Conservation (phyloP, 495 filamentous ascomycete species). For the Xylaria sp. region DNA sequence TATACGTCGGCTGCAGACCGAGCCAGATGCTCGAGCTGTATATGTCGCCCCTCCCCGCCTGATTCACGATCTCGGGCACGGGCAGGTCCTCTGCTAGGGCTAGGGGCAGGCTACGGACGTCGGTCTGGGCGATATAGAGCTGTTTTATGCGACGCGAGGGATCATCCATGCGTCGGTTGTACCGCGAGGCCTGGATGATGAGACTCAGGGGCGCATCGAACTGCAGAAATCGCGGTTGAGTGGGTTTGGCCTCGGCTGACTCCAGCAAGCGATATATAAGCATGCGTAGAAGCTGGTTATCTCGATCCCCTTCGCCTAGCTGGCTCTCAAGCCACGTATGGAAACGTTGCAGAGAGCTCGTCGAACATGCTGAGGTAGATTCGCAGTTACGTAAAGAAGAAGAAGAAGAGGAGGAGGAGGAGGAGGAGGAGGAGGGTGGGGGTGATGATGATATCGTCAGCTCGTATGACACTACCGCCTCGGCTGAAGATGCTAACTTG, state of each 20-base stretch:
- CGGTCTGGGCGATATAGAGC: conserved; percentile 86
- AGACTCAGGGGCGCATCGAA: conserved; percentile 49
- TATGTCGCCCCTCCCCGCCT: conserved; percentile 72
- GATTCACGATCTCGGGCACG: conserved; percentile 65
- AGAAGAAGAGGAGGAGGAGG: too few relatives aligned
- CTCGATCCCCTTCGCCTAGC: background rate
- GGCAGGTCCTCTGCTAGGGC: conserved; percentile 70
- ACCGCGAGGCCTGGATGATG: conserved; percentile 44
- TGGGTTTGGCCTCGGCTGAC: background rate
- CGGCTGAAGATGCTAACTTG: background rate
- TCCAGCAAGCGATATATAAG: conserved; percentile 9
- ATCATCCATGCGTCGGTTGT: conserved; percentile 33
- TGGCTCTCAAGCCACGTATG: conserved; percentile 2
- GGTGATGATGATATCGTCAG: background rate
- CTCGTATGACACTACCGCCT: background rate
- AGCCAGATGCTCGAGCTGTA: conserved; percentile 91
- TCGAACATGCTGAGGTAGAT: background rate
- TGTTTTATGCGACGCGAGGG: conserved; percentile 37
- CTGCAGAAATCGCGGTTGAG: conserved; percentile 36
- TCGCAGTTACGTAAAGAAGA: background rate
- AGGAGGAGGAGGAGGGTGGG: background rate
- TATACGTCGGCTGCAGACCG: conserved; percentile 82
- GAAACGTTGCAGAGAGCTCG: background rate
- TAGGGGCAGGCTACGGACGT: conserved; percentile 69
- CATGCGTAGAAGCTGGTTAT: background rate